Percentiles rank a stretch among this genome's conserved stretches.
phyloP scores from a whole-genome alignment of 2,329 filamentous ascomycete species.

The Aspergillus aculeatinus region DNA sequence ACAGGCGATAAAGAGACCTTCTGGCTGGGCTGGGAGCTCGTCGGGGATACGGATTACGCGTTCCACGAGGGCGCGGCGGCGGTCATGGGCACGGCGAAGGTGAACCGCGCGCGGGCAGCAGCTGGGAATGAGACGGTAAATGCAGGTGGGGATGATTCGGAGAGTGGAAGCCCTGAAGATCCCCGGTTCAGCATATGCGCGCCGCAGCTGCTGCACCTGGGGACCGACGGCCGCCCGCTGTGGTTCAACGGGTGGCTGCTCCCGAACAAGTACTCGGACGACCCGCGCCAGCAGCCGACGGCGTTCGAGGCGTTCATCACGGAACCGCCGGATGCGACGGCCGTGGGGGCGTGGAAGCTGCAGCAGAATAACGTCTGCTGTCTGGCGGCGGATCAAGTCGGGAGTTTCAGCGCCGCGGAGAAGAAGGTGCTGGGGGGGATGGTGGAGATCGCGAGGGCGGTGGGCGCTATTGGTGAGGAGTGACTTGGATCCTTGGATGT shows the following conservation, averaged over 20 bases:
- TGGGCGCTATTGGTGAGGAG: background rate
- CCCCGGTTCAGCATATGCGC: constrained; percentile 35
- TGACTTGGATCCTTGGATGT: no score
- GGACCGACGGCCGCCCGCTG: constrained; percentile 41
- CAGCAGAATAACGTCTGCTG: constrained; percentile 14
- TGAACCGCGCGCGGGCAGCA: no score
- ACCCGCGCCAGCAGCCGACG: constrained; percentile 30
- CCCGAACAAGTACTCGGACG: constrained; percentile 39
- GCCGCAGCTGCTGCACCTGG: constrained; percentile 49
- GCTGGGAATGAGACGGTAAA: no score
- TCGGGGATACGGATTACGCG: constrained; percentile 43
- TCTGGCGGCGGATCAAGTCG: constrained; percentile 5
- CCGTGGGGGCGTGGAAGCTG: constrained; percentile 9
- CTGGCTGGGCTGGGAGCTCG: constrained; percentile 51
- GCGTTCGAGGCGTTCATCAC: constrained; percentile 33
- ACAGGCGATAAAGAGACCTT: constrained; percentile 52
- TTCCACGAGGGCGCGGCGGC: constrained; percentile 44
- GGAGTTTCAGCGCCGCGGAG: constrained; percentile 5
- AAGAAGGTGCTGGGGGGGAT: constrained; percentile 6
- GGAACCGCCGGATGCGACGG: constrained; percentile 10
- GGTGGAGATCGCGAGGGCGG: background rate
- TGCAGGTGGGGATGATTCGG: background rate
- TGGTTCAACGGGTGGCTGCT: constrained; percentile 51
- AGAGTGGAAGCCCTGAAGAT: background rate
- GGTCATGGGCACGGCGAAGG: constrained; percentile 10